Base-by-base conservation (phyloP, 345 rosid species). In the Hibiscus mutabilis region DNA sequence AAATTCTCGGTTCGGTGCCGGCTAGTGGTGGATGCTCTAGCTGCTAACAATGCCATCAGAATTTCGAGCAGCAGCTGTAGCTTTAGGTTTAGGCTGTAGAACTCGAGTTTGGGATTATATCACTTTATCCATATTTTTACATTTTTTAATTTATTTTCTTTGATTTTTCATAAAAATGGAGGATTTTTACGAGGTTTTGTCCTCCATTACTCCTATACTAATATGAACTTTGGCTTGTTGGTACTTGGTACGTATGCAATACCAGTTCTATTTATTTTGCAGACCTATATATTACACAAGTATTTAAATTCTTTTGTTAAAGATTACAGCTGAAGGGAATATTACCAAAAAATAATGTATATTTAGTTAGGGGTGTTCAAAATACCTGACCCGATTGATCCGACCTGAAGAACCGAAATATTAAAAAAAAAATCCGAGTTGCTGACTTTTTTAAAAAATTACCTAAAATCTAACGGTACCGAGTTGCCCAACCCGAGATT, bases 1-100 rank as follows among this genome's bases (percentile, higher is more conserved):
- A 93, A 81, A 65, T 86, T 91, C 69, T 37, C 8, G 69, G 96
- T 84, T 5, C 80, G 85, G 74, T 93, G 98, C 71, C 56, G 75
- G 57, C 73, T 93, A 63, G 74, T 83, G 33, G 88, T 93, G 35
- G 73, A 89, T 68, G 81, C 55, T 63, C 70, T 93, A 21, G 21
- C 88, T 57, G 60, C 83, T 63, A 75, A 79, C 70, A 82, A 72
- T 11, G 66, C 71, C 24, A 84, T 93, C 69, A 77, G 76, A 5
- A 87, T 88, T 76, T 81, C 70, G 12, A 79, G 79, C 15, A 91
- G 88, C 66, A 82, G 83, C 46, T 91, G 98, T 51, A 88, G 83
- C 68, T 89, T 87, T 69, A 87, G 83, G 69, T 62, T 93, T 70
- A 83, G 83, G 46, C 71, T 88, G 4, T 91, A 83, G 60, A 49